A percentile compares a stretch with the other conserved stretches of the same genome.
These are phyloP conservation scores for Pouteria campechiana DNA, from an alignment of 179 eudicot genomes.

Conservation along the genomic window DNA sequence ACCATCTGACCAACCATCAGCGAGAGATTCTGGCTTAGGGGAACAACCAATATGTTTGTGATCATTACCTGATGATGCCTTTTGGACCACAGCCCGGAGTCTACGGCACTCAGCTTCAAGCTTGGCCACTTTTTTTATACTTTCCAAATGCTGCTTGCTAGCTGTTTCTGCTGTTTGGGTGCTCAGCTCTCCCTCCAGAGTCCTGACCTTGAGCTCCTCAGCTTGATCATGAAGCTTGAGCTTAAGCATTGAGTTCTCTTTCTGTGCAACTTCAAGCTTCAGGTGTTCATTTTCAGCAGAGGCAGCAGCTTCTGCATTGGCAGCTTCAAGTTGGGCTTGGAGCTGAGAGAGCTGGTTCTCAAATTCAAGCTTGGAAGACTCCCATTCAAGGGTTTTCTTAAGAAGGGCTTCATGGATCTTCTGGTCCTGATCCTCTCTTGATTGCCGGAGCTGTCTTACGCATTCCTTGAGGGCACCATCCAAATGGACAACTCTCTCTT, in stretches of 20 bases:
- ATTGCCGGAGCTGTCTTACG: slow-evolving; percentile 65
- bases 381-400: slow-evolving; percentile 37
- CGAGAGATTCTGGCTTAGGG: slow-evolving; percentile 34
- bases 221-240: slow-evolving; percentile 25
- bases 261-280: slow-evolving; percentile 33
- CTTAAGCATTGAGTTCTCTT: slow-evolving; percentile 39
- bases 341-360: slow-evolving; percentile 33
- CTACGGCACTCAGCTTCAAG: slow-evolving; percentile 76
- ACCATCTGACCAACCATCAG: slow-evolving; percentile 48
- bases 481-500: slow-evolving; percentile 52
- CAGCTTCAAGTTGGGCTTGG: slow-evolving; percentile 20
- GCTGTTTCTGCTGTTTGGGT: slow-evolving; percentile 61
- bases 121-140: slow-evolving; percentile 58
- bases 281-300: slow-evolving; percentile 10
- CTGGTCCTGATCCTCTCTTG: slow-evolving; percentile 55
- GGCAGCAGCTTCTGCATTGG: slow-evolving; percentile 7
- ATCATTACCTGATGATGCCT: slow-evolving; percentile 13
- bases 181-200: slow-evolving; percentile 57
- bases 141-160: slow-evolving; percentile 64
- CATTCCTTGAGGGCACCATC: slow-evolving; percentile 87
- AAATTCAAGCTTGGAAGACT: slow-evolving; percentile 26
- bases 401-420: slow-evolving; percentile 33
- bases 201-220: slow-evolving; percentile 53
- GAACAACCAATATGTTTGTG: slow-evolving; percentile 26
- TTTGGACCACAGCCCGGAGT: slow-evolving; percentile 35